Evolutionary conservation across 306 rosid genomes (phyloP).

Genomic region (Dalbergia oliveri): DNA sequence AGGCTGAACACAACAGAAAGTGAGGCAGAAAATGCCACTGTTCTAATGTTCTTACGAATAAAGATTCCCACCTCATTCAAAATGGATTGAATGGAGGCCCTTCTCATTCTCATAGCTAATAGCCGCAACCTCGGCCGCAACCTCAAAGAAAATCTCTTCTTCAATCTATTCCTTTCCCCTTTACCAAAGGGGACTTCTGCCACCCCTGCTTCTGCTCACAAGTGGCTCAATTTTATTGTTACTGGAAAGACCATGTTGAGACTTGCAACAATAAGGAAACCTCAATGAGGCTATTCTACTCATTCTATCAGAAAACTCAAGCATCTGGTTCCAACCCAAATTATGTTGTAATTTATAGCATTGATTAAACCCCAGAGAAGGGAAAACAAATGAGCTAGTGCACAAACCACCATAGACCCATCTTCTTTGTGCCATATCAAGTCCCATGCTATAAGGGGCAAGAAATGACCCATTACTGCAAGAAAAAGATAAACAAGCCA

Average conservation of each 20-base stretch:
- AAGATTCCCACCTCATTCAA: constrained; percentile 60
- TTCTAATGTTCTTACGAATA: constrained; percentile 69
- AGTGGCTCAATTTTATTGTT: constrained; percentile 58
- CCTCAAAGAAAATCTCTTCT: constrained; percentile 75
- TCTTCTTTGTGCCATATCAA: constrained; percentile 51
- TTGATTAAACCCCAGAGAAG: constrained; percentile 50
- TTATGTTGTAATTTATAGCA: constrained; percentile 51
- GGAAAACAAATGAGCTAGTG: constrained; percentile 49
- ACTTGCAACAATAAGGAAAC: constrained; percentile 54
- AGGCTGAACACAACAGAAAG: constrained; percentile 68
- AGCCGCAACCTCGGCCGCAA: constrained; percentile 83
- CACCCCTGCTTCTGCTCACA: constrained; percentile 59
- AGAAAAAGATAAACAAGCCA: constrained; percentile 77
- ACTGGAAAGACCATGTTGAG: constrained; percentile 57
- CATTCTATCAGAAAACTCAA: constrained; percentile 46
- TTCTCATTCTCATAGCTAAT: constrained; percentile 64
- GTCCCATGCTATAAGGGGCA: constrained; percentile 46
- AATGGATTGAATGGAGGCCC: constrained; percentile 63
- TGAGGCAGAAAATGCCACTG: constrained; percentile 63
- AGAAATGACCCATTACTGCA: constrained; percentile 61
- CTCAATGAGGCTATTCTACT: constrained; percentile 49
- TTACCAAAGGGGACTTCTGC: constrained; percentile 55
- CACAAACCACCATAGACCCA: constrained; percentile 53
- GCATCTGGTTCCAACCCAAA: constrained; percentile 49
- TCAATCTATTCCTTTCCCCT: constrained; percentile 49